phyloP scores from a whole-genome alignment of 371 early-diverging fungal genomes.

The Mucor racemosus region DNA sequence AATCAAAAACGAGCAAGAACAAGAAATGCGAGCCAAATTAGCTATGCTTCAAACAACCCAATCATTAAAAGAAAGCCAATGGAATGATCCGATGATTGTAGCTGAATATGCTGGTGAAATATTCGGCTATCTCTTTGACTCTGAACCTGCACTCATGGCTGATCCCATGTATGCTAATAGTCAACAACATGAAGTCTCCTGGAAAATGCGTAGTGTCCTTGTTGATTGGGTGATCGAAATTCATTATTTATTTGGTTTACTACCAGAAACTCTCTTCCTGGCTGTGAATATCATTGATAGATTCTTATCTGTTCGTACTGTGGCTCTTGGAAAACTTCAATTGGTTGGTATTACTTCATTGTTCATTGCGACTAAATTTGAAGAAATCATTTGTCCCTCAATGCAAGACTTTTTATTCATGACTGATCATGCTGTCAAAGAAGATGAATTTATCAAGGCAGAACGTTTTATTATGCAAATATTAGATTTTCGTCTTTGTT shows the following conservation, averaged over 20 bases:
- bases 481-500: slow-evolving; percentile 82
- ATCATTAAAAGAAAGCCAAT: slow-evolving; percentile 56
- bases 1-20: slow-evolving; percentile 17
- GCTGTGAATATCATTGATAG: slow-evolving; percentile 97
- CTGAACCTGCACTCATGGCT: slow-evolving; percentile 56
- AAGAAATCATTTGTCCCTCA: slow-evolving; percentile 90
- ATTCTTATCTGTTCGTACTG: slow-evolving; percentile 87
- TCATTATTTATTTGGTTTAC: slow-evolving; percentile 86
- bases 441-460: slow-evolving; percentile 84
- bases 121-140: slow-evolving; percentile 42
- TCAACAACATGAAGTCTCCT: slow-evolving; percentile 82
- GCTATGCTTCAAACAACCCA: slow-evolving; percentile 32
- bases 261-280: slow-evolving; percentile 96
- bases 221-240: slow-evolving; percentile 87
- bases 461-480: slow-evolving; percentile 90
- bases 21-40: slow-evolving; percentile 28
- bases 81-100: slow-evolving; percentile 86
- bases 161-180: slow-evolving; percentile 79
- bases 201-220: slow-evolving; percentile 93
- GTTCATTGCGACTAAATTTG: slow-evolving; percentile 97
- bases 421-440: slow-evolving; percentile 77
- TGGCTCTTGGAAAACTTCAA: slow-evolving; percentile 90
- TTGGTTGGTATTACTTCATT: slow-evolving; percentile 95
- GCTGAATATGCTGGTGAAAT: slow-evolving; percentile 92
- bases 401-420: slow-evolving; percentile 82